Evolutionary conservation across 441 rosid genomes (phyloP), one percentile per base, ranked within the genome.

Genomic region (Codiaeum variegatum): DNA sequence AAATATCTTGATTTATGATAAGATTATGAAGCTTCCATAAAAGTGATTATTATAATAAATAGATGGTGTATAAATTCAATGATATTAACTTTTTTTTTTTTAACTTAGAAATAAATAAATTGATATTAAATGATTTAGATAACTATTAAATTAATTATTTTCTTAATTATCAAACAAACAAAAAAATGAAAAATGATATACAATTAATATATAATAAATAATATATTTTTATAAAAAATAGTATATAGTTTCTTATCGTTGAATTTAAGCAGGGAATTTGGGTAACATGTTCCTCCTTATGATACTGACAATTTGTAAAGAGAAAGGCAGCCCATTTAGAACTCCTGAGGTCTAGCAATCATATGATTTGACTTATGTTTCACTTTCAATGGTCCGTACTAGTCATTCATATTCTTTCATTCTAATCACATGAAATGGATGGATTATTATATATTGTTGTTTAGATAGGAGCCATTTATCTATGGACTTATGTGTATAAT

Each of bases 401-500:
- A 6, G 29, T 55, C 31, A 55, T 11, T 23, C 26, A 24, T 31
- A 23, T 40, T 40, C 1, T 63, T 38, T 36, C 6, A 28, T 40
- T 40, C 8, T 9, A 1, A 40, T 9, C 4, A 59, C 16, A 1
- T 23, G 9, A 9, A 24, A 11, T 59, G 62, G n/a, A 28, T 0
- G 10, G 6, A 34, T 56, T 26, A 26, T 0, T 11, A 18, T 51
- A 19, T 51, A 51, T 19, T 52, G 23, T 49, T 21, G 59, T 73
- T 73, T 77, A 93, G 97, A 63, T 88, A 75, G 98, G 92, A 81
- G 93, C 96, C 67, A 78, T 93, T 49, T 90, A 81, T 80, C 67
- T 88, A 74, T 91, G 96, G 97, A 84, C 97, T 71, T 90, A 85
- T n/a, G 97, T 90, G 44, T 91, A 85, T 84, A 88, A 90, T 75